These are phyloP conservation scores for Hyphopichia wangnamkhiaoensis DNA, from an alignment of 1,139 yeast genomes.

Conservation along the genomic window DNA sequence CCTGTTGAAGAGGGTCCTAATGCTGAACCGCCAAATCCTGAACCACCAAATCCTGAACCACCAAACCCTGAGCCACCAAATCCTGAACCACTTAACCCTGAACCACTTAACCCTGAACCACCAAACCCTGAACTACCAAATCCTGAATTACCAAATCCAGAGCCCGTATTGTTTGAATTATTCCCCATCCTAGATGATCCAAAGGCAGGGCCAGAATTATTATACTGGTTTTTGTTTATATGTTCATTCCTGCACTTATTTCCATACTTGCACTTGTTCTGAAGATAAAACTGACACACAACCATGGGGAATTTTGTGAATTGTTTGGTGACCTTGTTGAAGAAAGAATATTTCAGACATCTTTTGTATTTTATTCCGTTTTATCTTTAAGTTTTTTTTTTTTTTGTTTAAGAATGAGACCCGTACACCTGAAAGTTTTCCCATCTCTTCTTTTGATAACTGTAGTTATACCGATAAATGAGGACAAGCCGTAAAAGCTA, in stretches of 20 bases:
- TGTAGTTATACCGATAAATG: too few species aligned
- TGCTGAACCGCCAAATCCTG: constrained; percentile 13
- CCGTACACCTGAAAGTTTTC: too few species aligned
- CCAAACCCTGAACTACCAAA: constrained; percentile 11
- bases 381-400: too few species aligned
- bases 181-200: too few species aligned
- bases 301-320: background rate
- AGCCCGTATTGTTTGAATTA: constrained; percentile 35
- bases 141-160: constrained; percentile 35
- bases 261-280: constrained; percentile 26
- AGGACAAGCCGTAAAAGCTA: too few species aligned
- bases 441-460: too few species aligned
- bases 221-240: background rate
- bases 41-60: constrained; percentile 3
- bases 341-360: background rate
- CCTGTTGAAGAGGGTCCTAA: constrained; percentile 8
- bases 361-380: too few species aligned
- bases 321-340: background rate
- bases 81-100: constrained; percentile 11
- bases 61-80: constrained; percentile 10
- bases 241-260: constrained; percentile 19
- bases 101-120: constrained; percentile 33
- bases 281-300: constrained; percentile 3
- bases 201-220: background rate
- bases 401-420: too few species aligned